Conservation (phyloP, 305 asterid species). For the Withania somnifera region DNA sequence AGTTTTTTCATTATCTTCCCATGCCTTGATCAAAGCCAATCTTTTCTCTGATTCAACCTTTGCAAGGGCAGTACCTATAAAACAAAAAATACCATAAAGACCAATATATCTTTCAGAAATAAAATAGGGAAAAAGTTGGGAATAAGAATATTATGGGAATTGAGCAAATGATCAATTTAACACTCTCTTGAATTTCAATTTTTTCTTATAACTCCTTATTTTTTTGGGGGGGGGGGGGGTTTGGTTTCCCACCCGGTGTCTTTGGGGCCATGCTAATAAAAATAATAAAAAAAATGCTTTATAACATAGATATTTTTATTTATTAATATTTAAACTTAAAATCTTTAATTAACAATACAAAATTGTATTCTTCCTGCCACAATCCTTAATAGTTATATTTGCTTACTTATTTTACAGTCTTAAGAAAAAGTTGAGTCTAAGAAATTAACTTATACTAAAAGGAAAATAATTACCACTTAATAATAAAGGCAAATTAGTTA, state of each 20-base stretch:
- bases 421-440: not conserved
- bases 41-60: not conserved
- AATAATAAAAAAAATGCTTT: not conserved
- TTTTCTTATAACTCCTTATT: too few relatives aligned
- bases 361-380: not conserved
- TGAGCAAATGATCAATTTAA: not conserved
- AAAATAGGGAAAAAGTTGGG: not conserved
- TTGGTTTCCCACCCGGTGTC: too few relatives aligned
- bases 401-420: not conserved
- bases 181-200: too few relatives aligned
- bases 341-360: not conserved
- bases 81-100: not conserved
- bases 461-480: too few relatives aligned
- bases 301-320: not conserved
- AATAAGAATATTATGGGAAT: not conserved
- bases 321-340: not conserved
- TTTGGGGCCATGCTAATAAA: not conserved
- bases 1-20: constrained; percentile 67
- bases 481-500: not conserved
- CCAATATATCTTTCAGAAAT: not conserved
- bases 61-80: not conserved
- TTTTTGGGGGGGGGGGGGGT: too few relatives aligned
- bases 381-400: not conserved
- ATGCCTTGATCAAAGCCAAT: constrained; percentile 54
- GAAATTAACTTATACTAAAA: too few relatives aligned